These are phyloP conservation scores for Pyropia yezoensis DNA, from an alignment of 23 red algal species.

Conservation along the genomic window DNA sequence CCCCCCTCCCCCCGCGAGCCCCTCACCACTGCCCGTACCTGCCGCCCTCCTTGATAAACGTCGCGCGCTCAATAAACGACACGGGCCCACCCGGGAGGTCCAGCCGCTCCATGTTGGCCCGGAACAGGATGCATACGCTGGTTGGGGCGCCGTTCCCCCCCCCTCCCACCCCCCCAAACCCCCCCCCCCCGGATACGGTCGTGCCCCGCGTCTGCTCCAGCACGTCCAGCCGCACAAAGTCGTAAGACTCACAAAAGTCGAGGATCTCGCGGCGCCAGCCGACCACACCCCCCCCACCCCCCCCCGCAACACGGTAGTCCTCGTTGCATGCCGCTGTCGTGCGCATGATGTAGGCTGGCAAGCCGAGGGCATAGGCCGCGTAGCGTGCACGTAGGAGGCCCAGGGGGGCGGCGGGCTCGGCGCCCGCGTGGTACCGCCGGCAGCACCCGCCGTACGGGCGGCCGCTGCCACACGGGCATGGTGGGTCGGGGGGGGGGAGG, in stretches of 20 bases:
- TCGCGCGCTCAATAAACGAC: constrained; percentile 68
- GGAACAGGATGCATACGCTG: neutral
- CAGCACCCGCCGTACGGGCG: constrained; percentile 74
- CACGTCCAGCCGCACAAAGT: constrained; percentile 75
- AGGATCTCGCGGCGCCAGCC: constrained; percentile 83
- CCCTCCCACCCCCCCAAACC: no score
- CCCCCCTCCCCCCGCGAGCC: no score
- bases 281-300: neutral
- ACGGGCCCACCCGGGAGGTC: constrained; percentile 3
- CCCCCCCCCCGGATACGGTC: no score
- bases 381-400: constrained; percentile 82
- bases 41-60: constrained; percentile 59
- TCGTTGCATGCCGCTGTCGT: constrained; percentile 64
- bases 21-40: neutral
- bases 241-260: constrained; percentile 86
- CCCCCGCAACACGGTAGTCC: constrained; percentile 6
- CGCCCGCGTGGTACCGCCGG: constrained; percentile 60
- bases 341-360: constrained; percentile 92
- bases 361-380: constrained; percentile 56
- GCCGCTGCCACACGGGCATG: constrained; percentile 62
- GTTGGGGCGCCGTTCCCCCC: no score
- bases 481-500: constrained; percentile 25
- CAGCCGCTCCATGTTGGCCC: neutral
- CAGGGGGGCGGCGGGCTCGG: constrained; percentile 34
- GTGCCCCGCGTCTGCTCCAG: constrained; percentile 30